Percentiles rank a stretch among this genome's conserved stretches.
phyloP scores from a whole-genome alignment of 805 yeast species.

The Kodamaea sagamina region DNA sequence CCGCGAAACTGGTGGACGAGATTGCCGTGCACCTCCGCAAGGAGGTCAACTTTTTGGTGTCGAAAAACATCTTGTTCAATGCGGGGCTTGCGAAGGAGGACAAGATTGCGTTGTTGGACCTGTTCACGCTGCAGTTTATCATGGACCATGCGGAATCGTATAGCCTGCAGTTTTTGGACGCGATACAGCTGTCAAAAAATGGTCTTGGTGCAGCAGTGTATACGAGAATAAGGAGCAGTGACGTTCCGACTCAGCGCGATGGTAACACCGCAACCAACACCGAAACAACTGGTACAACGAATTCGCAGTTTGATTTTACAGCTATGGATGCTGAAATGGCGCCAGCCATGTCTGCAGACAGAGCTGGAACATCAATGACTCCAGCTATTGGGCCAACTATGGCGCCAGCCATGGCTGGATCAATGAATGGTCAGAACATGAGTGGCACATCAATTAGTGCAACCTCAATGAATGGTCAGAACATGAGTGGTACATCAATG shows the following conservation, averaged over 20 bases:
- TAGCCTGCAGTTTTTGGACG: slow-evolving; percentile 13
- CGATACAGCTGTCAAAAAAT: slow-evolving; percentile 13
- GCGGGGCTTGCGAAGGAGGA: slow-evolving; percentile 10
- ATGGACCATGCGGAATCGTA: slow-evolving; percentile 16
- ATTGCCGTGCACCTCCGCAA: slow-evolving; percentile 13
- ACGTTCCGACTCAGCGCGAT: slow-evolving; percentile 6
- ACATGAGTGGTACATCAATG: too few relatives aligned
- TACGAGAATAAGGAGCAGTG: slow-evolving; percentile 11
- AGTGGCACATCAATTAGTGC: too few relatives aligned
- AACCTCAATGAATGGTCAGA: too few relatives aligned
- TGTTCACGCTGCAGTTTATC: slow-evolving; percentile 15
- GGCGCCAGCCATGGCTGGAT: too few relatives aligned
- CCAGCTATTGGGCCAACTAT: too few relatives aligned
- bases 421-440: too few relatives aligned
- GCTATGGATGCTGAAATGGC: background rate
- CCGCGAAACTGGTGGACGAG: slow-evolving; percentile 8
- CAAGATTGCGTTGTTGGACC: slow-evolving; percentile 15
- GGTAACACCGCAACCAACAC: slow-evolving; percentile 14
- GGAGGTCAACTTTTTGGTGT: slow-evolving; percentile 14
- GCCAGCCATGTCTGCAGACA: background rate
- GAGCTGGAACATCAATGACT: too few relatives aligned
- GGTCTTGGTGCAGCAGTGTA: slow-evolving; percentile 16
- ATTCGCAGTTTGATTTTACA: too few relatives aligned
- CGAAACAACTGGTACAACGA: slow-evolving; percentile 12
- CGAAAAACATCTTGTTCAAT: slow-evolving; percentile 11